Evolutionary conservation across 129 eudicot species (phyloP).

Genomic region (Deinandra increscens): DNA sequence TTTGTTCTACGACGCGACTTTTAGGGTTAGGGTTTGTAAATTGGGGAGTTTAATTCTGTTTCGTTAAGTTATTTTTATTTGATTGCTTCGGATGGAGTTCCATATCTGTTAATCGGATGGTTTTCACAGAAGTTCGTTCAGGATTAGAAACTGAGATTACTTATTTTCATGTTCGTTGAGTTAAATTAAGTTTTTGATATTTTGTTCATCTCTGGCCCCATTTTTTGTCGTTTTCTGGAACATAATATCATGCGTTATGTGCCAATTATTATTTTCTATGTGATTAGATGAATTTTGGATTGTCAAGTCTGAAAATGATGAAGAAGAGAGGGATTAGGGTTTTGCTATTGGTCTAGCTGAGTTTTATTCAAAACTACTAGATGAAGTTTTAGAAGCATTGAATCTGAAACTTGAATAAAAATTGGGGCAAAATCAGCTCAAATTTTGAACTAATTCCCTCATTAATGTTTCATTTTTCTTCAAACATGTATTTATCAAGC

Average conservation of each 20-base stretch:
- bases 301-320: neutral
- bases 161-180: neutral
- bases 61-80: neutral
- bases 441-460: neutral
- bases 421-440: slow-evolving; percentile 3
- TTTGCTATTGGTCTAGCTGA: slow-evolving; percentile 1
- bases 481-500: neutral
- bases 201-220: slow-evolving; percentile 14
- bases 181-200: neutral
- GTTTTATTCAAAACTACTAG: neutral
- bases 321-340: neutral
- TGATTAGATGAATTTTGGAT: neutral
- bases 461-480: neutral
- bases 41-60: neutral
- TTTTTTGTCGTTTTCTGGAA: slow-evolving; percentile 24
- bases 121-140: neutral
- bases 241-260: slow-evolving; percentile 14
- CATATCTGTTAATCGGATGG: slow-evolving; percentile 6
- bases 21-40: slow-evolving; percentile 10
- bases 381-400: neutral
- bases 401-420: neutral
- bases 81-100: neutral
- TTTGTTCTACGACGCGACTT: neutral
- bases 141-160: neutral
- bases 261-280: slow-evolving; percentile 8